Evolutionary conservation across 345 rosid species (phyloP).

Genomic region (Sonneratia alba): DNA sequence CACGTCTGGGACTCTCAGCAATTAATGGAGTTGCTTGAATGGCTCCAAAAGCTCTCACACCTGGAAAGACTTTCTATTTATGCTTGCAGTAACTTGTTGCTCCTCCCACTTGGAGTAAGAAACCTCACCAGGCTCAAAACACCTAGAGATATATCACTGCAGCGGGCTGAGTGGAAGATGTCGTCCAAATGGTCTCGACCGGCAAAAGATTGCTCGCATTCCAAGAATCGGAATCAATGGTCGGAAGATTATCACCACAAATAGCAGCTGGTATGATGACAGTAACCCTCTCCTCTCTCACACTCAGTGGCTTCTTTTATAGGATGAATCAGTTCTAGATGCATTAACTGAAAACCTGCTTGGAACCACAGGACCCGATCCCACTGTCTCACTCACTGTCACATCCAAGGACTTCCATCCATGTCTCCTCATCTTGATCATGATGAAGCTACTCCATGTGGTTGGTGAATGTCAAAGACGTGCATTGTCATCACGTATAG

Average conservation of each 20-base stretch:
- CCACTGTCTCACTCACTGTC: too few relatives aligned
- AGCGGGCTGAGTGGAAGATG: not conserved
- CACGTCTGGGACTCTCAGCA: not conserved
- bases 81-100: not conserved
- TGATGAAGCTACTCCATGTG: too few relatives aligned
- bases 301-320: too few relatives aligned
- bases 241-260: not conserved
- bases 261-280: too few relatives aligned
- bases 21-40: not conserved
- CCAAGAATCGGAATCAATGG: not conserved
- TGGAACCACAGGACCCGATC: too few relatives aligned
- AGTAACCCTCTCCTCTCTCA: too few relatives aligned
- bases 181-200: not conserved
- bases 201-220: not conserved
- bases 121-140: not conserved
- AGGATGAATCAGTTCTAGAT: too few relatives aligned
- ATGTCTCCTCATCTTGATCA: too few relatives aligned
- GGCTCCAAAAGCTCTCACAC: not conserved
- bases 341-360: too few relatives aligned
- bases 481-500: too few relatives aligned
- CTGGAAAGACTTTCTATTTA: not conserved
- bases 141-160: not conserved
- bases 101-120: not conserved
- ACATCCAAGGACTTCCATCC: too few relatives aligned
- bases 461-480: too few relatives aligned